Conservation (phyloP, 1,284 basidiomycete species). For the Apiotrichum akiyoshidainum region DNA sequence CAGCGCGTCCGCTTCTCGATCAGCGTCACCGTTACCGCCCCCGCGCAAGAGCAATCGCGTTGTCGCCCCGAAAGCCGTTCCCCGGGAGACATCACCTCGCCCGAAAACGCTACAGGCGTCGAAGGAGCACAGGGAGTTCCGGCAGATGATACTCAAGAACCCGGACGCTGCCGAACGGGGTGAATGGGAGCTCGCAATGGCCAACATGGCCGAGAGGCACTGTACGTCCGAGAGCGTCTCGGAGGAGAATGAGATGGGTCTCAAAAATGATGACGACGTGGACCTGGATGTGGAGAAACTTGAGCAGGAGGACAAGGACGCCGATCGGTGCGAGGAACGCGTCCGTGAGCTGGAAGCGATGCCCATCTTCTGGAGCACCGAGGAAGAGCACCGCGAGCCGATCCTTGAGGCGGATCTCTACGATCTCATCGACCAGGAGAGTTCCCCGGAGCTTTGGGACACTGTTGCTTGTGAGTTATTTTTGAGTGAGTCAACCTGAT, state of each 20-base stretch:
- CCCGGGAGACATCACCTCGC: no score
- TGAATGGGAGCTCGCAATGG: background rate
- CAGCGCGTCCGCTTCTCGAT: no score
- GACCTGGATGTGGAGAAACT: background rate
- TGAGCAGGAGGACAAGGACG: background rate
- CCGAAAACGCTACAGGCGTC: no score
- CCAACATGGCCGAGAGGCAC: background rate
- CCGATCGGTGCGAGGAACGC: background rate
- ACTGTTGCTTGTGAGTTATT: background rate
- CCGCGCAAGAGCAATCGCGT: no score
- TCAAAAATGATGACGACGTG: no score
- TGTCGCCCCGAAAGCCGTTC: no score
- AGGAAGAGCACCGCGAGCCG: background rate
- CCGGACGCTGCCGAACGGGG: background rate
- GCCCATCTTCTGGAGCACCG: background rate
- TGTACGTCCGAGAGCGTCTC: background rate
- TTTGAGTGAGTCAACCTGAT: background rate
- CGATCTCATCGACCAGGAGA: background rate
- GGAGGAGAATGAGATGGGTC: background rate
- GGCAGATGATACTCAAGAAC: background rate
- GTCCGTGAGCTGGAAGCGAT: slow-evolving; percentile 6
- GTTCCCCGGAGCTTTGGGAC: background rate
- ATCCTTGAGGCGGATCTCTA: background rate
- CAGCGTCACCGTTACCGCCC: no score
- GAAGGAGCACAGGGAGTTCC: no score